Percentiles rank a stretch among this genome's conserved stretches.
Conservation (phyloP, 768 basidiomycete species). For the Pleurotus djamor region DNA sequence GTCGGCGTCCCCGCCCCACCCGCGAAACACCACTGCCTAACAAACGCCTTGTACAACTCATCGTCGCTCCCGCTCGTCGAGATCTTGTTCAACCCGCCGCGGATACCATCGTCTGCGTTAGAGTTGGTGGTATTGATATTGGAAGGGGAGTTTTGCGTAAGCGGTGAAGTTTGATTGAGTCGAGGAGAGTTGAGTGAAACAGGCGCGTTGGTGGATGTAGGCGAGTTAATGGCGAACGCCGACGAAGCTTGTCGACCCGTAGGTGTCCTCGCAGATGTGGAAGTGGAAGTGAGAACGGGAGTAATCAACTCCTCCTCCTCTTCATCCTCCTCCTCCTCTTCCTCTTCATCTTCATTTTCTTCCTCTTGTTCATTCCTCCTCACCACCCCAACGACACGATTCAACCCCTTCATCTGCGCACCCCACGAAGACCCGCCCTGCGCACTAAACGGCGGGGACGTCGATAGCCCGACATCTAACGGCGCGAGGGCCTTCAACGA, state of each 20-base stretch:
- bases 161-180: background rate
- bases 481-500: too few relatives aligned
- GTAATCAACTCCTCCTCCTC: slow-evolving; percentile 3
- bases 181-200: background rate
- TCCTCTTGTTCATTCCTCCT: too few relatives aligned
- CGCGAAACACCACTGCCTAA: slow-evolving; percentile 70
- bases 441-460: too few relatives aligned
- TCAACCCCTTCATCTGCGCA: too few relatives aligned
- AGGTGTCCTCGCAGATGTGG: background rate
- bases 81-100: slow-evolving; percentile 2
- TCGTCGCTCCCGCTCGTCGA: slow-evolving; percentile 14
- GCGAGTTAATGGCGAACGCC: too few relatives aligned
- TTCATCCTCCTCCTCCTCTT: background rate
- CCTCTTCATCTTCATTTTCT: background rate
- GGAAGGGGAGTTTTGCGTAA: background rate
- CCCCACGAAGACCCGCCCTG: too few relatives aligned
- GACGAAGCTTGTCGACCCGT: too few relatives aligned
- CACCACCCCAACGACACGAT: too few relatives aligned
- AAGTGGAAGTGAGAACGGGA: background rate
- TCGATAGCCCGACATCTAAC: too few relatives aligned
- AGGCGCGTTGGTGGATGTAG: too few relatives aligned
- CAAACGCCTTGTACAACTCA: slow-evolving; percentile 55
- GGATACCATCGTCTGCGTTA: background rate
- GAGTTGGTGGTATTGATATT: background rate
- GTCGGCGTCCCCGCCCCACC: slow-evolving; percentile 32